Evolutionary conservation across 1,139 yeast species (phyloP), one percentile per base, ranked within the genome.

Genomic region (Insectozyma bohioensis): DNA sequence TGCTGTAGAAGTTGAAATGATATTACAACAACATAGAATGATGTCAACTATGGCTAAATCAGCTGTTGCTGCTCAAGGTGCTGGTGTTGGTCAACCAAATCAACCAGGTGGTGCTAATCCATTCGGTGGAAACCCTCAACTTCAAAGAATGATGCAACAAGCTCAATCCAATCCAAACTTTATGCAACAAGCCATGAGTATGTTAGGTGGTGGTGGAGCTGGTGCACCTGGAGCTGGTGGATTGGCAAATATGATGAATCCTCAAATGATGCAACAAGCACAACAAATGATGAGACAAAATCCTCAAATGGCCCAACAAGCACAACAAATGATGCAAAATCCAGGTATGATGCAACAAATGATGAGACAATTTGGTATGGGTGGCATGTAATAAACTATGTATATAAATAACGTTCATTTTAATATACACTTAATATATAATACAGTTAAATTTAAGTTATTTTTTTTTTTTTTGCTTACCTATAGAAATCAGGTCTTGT

Each of bases 41-140:
- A 88, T 92, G 95, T 90, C 95, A 2, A 72, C 82, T 33, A 87
- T 92, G 94, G 97, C 97, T 3, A 75, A 75, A 47, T 77, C 79
- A 45, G 78, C 85, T 6, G 77, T 78, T 58, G 62, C 58, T 73
- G 77, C 46, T 74, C 80, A 43, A 67, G 72, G 67, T 6, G 58
- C 54, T 7, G 56, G 49, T 29, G 60, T 56, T 2, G 73, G 74
- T 11, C 65, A 63, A 53, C 62, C 68, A 7, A 68, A 67, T 25
- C 28, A 28, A 20, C 39, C 40, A 22, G 68, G 67, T 28, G 24
- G 24, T 19, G 33, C 36, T 25, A 10, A 28, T n/a, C n/a, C n/a
- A n/a, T n/a, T n/a, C n/a, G 63, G 59, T 37, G 59, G 50, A 41
- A 62, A 48, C 20, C 48, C 54, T 22, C 51, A 48, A 51, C 70